Base-by-base conservation (phyloP, 1,139 yeast species). In the Schwanniomyces etchellsii region DNA sequence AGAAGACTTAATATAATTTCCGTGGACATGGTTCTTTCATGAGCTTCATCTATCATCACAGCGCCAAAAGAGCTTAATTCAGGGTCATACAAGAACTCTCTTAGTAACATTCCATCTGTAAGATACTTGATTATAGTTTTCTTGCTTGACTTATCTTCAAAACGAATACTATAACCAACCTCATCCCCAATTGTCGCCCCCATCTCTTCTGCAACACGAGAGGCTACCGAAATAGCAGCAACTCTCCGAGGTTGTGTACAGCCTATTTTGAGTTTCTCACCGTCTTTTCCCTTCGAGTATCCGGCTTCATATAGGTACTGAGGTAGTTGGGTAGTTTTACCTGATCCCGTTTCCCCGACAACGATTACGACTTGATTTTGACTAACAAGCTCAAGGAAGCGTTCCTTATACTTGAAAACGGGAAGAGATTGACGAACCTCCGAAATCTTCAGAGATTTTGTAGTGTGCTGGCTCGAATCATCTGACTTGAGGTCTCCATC, bases 191-290 rank as follows among this genome's bases (percentile, higher is more conserved):
- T 39, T 37, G 62, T 37, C 63, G 68, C 33, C 5, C 37, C 31
- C 4, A 58, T 60, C 16, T 47, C 41, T 0, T 33, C 30, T 2
- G 37, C 85, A 2, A 91, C 35, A 3, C 33, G 32, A 28, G 57
- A 51, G 0, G 98, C 95, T 16, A 89, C 96, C 5, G 96, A 81
- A 45, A 83, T 82, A 0, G 98, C 97, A 0, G 98, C 98, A 11
- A 89, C 96, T 45, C 96, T 64, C 46, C 98, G 72, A 1, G 98
- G 98, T 52, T 91, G 98, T 0, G 98, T 91, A 50, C 96, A 88
- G 0, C 93, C 96, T 6, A 91, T 74, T 28, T 71, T 73, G 36
- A 62, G 56, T 2, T 35, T 38, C 13, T 43, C 36, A 3, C 52
- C 57, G 11, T 39, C 36, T 3, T 39, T 37, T 1, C 74, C 74